phyloP scores from a whole-genome alignment of 2,329 filamentous ascomycete genomes.

The Diaporthe aspalathi region DNA sequence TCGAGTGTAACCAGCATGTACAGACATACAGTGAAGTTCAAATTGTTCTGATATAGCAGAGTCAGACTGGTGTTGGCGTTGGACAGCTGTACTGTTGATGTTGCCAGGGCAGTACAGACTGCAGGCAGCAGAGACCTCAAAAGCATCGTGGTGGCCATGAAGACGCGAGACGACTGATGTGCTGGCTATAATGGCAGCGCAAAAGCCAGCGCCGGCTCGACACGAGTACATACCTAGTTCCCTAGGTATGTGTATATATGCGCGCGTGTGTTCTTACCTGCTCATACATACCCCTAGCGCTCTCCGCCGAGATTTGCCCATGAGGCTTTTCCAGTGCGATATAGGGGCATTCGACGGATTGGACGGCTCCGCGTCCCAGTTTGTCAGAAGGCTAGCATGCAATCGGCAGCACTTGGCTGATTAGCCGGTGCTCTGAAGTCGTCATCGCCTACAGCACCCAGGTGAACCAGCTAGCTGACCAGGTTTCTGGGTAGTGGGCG shows the following conservation, averaged over 20 bases:
- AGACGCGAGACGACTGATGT: background rate
- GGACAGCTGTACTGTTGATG: background rate
- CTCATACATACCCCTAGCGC: background rate
- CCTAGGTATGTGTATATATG: background rate
- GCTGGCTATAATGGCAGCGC: background rate
- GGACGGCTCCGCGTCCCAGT: conserved; percentile 4
- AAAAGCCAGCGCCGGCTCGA: background rate
- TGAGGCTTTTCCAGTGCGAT: background rate
- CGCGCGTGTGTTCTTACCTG: no score
- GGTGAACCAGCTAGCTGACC: background rate
- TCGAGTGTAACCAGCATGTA: background rate
- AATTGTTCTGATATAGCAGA: conserved; percentile 7
- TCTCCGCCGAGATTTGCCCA: background rate
- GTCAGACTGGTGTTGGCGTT: conserved; percentile 12
- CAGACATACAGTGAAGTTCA: conserved; percentile 6
- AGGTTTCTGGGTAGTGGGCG: background rate
- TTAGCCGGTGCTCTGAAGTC: background rate
- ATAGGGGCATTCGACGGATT: conserved; percentile 1
- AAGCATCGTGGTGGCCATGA: background rate
- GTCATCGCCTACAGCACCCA: background rate
- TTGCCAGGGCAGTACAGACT: background rate
- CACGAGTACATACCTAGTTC: background rate
- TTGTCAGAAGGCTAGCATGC: background rate
- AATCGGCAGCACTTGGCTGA: background rate
- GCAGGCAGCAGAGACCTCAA: background rate